phyloP scores from a whole-genome alignment of 345 rosid genomes.

The Turritis glabra region DNA sequence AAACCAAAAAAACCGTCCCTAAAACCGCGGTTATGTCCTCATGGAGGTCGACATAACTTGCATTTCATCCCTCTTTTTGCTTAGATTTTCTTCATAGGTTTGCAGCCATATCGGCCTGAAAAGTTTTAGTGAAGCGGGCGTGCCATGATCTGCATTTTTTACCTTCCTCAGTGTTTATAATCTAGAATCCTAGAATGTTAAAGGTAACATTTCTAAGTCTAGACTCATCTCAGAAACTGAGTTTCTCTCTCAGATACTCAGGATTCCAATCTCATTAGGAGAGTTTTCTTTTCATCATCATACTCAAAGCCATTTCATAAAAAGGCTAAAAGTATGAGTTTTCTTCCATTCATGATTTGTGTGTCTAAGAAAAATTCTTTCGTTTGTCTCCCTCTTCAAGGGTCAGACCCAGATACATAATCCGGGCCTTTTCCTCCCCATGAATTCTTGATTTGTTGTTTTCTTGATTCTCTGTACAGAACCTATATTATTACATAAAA shows the following conservation, averaged over 20 bases:
- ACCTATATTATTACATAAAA: conserved; percentile 34
- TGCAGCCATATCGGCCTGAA: conserved; percentile 81
- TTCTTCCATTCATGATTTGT: conserved; percentile 25
- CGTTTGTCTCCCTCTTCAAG: conserved; percentile 21
- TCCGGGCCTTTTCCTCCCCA: conserved; percentile 21
- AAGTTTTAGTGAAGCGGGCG: conserved; percentile 70
- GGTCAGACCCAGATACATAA: conserved; percentile 41
- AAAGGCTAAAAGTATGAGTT: conserved; percentile 28
- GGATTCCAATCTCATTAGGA: conserved; percentile 20
- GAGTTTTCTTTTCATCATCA: conserved; percentile 24
- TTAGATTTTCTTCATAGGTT: conserved; percentile 40
- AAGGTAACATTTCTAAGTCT: conserved; percentile 66
- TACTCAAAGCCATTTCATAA: conserved; percentile 27
- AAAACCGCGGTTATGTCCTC: conserved; percentile 35
- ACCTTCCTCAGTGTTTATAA: conserved; percentile 31
- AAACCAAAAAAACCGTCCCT: not conserved
- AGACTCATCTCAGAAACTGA: conserved; percentile 48
- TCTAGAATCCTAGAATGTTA: conserved; percentile 65
- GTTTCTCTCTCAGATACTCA: conserved; percentile 41
- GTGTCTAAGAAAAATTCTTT: conserved; percentile 37
- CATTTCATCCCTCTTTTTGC: conserved; percentile 22
- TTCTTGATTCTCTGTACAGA: conserved; percentile 43
- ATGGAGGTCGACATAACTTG: conserved; percentile 39
- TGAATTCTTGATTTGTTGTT: conserved; percentile 40
- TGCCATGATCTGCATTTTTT: conserved; percentile 61